Percentiles rank a stretch among this genome's conserved stretches.
phyloP scores from a whole-genome alignment of 2,329 filamentous ascomycete species.

The Juglanconis oblonga region DNA sequence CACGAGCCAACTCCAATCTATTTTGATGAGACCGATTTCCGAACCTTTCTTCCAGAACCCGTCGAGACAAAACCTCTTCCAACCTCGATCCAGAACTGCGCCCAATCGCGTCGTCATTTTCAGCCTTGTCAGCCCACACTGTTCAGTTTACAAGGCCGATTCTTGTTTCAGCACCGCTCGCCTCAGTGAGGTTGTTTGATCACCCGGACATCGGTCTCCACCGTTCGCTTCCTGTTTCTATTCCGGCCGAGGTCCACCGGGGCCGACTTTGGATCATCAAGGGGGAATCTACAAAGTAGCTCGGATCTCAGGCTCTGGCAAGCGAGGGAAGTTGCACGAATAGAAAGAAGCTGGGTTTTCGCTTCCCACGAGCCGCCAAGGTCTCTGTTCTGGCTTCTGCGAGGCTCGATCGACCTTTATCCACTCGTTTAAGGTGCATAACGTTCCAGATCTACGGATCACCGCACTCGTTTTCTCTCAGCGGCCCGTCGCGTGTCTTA shows the following conservation, averaged over 20 bases:
- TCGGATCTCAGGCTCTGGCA: not conserved
- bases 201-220: constrained; percentile 9
- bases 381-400: constrained; percentile 1
- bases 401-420: constrained; percentile 16
- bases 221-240: constrained; percentile 10
- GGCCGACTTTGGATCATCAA: not conserved
- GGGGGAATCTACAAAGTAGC: not conserved
- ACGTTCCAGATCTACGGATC: constrained; percentile 17
- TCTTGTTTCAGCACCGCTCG: not conserved
- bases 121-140: constrained; percentile 16
- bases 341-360: constrained; percentile 13
- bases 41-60: not conserved
- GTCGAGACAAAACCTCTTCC: not conserved
- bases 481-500: constrained; percentile 12
- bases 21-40: not conserved
- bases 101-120: constrained; percentile 12
- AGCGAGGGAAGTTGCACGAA: constrained; percentile 1
- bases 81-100: not conserved
- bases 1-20: not conserved
- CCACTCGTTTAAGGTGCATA: constrained; percentile 13
- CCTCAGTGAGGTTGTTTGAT: constrained; percentile 2
- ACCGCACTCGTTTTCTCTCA: constrained; percentile 1
- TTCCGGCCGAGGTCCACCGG: not conserved
- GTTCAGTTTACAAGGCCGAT: not conserved
- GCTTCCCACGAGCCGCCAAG: not conserved